Evolutionary conservation across 2,329 filamentous ascomycete species (phyloP), one percentile per base, ranked within the genome.

Genomic region (Coleophoma eucalyptorum): DNA sequence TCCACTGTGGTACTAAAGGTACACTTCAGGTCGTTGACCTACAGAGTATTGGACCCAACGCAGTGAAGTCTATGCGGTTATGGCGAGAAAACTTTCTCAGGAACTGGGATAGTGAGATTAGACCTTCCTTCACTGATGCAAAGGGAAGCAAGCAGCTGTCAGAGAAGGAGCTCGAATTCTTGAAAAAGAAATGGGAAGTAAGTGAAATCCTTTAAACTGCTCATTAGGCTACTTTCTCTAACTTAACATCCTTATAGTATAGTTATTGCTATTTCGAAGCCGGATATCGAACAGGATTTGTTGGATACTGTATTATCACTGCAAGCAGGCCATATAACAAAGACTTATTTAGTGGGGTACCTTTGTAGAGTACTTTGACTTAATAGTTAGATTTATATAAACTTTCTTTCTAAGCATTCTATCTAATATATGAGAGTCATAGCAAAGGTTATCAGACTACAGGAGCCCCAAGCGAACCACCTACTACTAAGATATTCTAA

Each of bases 191-290:
- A 63, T 89, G 84, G 86, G 78, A 87, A 72, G 77, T 78, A 60
- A 66, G 72, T 60, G 26, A 26, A 4, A 35, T 19, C 19, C 32
- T 32, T 31, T 16, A 16, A 5, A 32, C 16, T 16, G 20, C 33
- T 35, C 19, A 3, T 18, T 37, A 11, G n/a, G 34, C 15, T 19
- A 13, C 12, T 11, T 19, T 8, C 18, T 18, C 20, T 18, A 7
- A 21, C 40, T 18, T 43, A 7, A 19, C 15, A 18, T 43, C 42
- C 18, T 18, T 19, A 40, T 53, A 81, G 72, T 89, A 88, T 60
- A 89, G 89, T 63, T 89, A 89, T 66, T 74, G 80, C n/a, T 89
- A 89, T 62, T 87, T 83, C 53, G 85, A 89, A 64, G 84, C 84
- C 34, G 85, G 84, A 0, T 89, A 89, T n/a, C 43, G 43, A 10